Evolutionary conservation across 805 yeast species (phyloP), one percentile per base, ranked within the genome.

Genomic region (Ogataea neopini): DNA sequence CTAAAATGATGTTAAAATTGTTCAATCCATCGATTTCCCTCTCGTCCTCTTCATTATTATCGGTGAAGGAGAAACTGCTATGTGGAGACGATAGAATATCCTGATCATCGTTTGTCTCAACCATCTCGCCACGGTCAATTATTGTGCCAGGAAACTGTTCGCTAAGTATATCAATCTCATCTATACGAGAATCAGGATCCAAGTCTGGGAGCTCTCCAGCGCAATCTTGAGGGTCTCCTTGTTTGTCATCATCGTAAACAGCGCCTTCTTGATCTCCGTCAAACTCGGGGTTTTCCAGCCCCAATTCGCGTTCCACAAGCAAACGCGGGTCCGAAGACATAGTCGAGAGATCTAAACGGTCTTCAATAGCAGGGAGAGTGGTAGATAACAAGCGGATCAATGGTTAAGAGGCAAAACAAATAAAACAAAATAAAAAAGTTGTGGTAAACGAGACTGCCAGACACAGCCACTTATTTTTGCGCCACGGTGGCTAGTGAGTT

Each of bases 1-100:
- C 69, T 17, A 68, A 43, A 7, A 68, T 60, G 25, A 68, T 59
- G 44, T 67, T 64, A 43, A 51, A 61, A 45, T 67, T 66, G 34
- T 61, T 63, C 40, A 67, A 51, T 0, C 69, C 69, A 45, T 67
- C 70, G 17, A 66, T 57, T 40, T 59, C 66, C 30, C 56, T 58
- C 26, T 64, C 67, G 23, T 51, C 61, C 18, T 60, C 56, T 20
- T 48, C 58, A 33, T 48, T 51, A 26, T 50, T 51, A 37, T 63
- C 62, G 9, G 52, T 57, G 39, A 48, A 62, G 6, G 66, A 60
- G 34, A 61, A 58, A 38, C 62, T 58, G 37, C 60, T 54, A 34
- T 60, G 62, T 9, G 66, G 67, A 2, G 69, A 63, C 1, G 65
- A 58, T 2, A 62, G 41, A 7, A 62, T 50, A 32, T 58, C 64